Evolutionary conservation across 192 early-diverging fungal species (phyloP).

Genomic region (Hyaloraphidium curvatum): DNA sequence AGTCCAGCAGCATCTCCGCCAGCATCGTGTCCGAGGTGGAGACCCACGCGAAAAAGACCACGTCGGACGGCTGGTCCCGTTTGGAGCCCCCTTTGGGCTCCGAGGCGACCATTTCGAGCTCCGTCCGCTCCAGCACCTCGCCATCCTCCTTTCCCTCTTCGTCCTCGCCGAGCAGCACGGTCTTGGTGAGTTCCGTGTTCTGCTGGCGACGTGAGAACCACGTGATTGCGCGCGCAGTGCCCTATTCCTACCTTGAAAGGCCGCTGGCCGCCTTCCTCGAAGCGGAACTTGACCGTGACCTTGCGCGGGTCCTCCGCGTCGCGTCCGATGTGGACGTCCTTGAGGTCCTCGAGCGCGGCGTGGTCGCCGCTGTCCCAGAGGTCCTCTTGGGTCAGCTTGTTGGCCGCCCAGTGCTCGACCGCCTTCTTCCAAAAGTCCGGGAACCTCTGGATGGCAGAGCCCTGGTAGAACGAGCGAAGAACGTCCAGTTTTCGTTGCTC

Average conservation of each 20-base stretch:
- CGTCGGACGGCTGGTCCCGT: too few species aligned
- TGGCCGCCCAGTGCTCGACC: too few species aligned
- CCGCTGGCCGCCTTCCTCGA: background rate
- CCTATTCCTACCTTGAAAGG: background rate
- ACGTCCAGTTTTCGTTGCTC: background rate
- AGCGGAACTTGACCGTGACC: background rate
- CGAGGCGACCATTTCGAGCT: too few species aligned
- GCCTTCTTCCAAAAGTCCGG: too few species aligned
- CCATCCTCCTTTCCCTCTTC: background rate
- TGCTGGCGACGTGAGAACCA: background rate
- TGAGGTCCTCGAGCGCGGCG: background rate
- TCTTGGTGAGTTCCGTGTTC: background rate
- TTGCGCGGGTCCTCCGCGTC: background rate
- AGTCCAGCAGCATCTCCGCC: too few species aligned
- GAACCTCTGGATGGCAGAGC: too few species aligned
- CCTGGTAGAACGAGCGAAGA: background rate
- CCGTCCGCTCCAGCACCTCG: background rate
- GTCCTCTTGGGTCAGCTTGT: too few species aligned
- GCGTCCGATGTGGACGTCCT: background rate
- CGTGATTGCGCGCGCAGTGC: background rate
- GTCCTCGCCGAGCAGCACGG: background rate
- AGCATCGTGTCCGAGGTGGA: too few species aligned
- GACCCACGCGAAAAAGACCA: too few species aligned
- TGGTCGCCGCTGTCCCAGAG: too few species aligned
- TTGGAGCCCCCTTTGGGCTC: too few species aligned